Evolutionary conservation across 2,329 filamentous ascomycete species (phyloP), one percentile per base, ranked within the genome.

Genomic region (Kalaharituber pfeilii): DNA sequence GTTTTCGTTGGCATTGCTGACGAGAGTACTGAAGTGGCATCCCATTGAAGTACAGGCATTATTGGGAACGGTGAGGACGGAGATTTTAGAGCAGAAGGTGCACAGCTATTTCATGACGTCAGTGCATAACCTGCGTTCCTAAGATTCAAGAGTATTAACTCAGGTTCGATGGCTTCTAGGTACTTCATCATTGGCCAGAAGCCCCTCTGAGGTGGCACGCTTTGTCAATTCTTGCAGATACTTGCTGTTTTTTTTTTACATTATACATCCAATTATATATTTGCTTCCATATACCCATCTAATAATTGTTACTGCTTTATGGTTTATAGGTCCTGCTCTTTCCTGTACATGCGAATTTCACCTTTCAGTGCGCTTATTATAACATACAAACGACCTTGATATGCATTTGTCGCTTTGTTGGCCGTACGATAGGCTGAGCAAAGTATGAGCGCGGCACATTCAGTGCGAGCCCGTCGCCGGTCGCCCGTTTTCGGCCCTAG

Each of bases 1-100:
- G 1, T 64, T 63, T 53, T 60, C 55, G 25, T 25, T 64, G 22
- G 58, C 57, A 13, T 44, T 63, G n/a, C 57, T 62, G 30, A 62
- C 60, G 1, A 62, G 61, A n/a, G 52, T 55, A 24, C 56, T 60
- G 28, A 26, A 5, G n/a, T 47, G 42, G 42, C 13, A 15, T 5
- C 42, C 3, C n/a, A 47, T 47, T 22, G 42, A 47, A 22, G 42
- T 47, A 22, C 42, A 47, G 5, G 42, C 42, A 13, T 22, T 47
- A 11, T 47, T 47, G 42, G 42, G 42, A 2, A 11, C 13, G 42
- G 42, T 47, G 5, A 47, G 42, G 42, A 47, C 42, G 6, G 42
- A 47, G 42, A 4, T 47, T 20, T 5, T 22, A 22, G 18, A 24
- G 42, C 42, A 47, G 24, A 47, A 47, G 42, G 42, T 47, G 42